phyloP scores from a whole-genome alignment of 257 asterid genomes.

The Solanum ossicruentum region DNA sequence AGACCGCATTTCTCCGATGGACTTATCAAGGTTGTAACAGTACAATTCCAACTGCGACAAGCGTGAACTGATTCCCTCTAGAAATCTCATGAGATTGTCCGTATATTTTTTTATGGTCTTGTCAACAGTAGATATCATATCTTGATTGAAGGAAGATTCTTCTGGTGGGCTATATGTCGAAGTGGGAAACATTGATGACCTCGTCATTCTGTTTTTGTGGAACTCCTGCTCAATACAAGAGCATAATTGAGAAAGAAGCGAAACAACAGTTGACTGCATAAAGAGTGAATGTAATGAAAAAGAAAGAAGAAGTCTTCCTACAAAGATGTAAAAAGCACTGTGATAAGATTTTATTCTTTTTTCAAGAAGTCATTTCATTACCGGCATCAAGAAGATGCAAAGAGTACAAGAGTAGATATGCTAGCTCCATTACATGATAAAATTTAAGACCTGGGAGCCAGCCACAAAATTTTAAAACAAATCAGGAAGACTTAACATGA shows the following conservation, averaged over 20 bases:
- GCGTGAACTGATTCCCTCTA: slow-evolving; percentile 92
- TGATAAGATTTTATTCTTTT: background rate
- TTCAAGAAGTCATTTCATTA: background rate
- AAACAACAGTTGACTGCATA: background rate
- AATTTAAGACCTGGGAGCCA: background rate
- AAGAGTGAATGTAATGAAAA: background rate
- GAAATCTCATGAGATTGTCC: slow-evolving; percentile 83
- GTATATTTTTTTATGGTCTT: slow-evolving; percentile 68
- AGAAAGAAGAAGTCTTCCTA: background rate
- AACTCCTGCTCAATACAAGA: slow-evolving; percentile 46
- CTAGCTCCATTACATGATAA: background rate
- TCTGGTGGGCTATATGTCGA: slow-evolving; percentile 64
- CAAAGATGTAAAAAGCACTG: background rate
- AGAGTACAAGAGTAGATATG: background rate
- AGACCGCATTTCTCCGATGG: slow-evolving; percentile 84
- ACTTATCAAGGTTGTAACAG: slow-evolving; percentile 86
- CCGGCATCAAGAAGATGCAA: background rate
- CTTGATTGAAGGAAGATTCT: slow-evolving; percentile 63
- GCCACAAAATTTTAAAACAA: background rate
- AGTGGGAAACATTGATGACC: slow-evolving; percentile 51
- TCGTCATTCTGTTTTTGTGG: slow-evolving; percentile 60
- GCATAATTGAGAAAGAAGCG: background rate
- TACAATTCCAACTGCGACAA: slow-evolving; percentile 81
- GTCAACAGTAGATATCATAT: slow-evolving; percentile 51
- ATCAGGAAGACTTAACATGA: background rate